phyloP scores from a whole-genome alignment of 768 basidiomycete genomes.

The Epithele typhae region DNA sequence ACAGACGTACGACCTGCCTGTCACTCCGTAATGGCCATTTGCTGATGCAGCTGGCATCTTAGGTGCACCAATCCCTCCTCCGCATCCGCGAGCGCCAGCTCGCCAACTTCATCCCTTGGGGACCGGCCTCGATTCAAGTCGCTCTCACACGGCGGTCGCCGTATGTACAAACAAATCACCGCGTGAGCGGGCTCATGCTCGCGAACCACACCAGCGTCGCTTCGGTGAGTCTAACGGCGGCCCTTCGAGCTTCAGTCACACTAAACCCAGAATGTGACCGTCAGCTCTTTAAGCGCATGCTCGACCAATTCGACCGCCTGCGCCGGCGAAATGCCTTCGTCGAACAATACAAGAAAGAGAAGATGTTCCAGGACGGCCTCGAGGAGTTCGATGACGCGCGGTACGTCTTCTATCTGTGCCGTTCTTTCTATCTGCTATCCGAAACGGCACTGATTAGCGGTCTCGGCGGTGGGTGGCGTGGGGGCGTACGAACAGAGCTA shows the following conservation, averaged over 20 bases:
- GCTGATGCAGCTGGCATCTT: neutral
- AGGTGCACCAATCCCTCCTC: slow-evolving; percentile 97
- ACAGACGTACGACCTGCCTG: slow-evolving; percentile 64
- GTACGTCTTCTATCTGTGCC: slow-evolving; percentile 34
- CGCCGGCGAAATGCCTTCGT: slow-evolving; percentile 89
- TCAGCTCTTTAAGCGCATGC: slow-evolving; percentile 92
- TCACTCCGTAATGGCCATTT: too few species aligned
- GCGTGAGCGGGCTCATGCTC: slow-evolving; percentile 97
- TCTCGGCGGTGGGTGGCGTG: too few species aligned
- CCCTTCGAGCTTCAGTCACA: too few species aligned
- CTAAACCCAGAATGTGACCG: too few species aligned
- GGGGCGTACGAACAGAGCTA: slow-evolving; percentile 77
- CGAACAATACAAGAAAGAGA: slow-evolving; percentile 97
- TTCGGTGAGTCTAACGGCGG: slow-evolving; percentile 54
- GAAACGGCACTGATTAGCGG: too few species aligned
- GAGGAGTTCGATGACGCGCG: slow-evolving; percentile 98
- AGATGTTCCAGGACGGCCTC: slow-evolving; percentile 88
- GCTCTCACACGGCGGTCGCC: slow-evolving; percentile 90
- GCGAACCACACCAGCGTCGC: slow-evolving; percentile 99
- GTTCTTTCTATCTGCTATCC: too few species aligned
- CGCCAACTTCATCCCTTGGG: slow-evolving; percentile 99
- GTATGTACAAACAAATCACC: slow-evolving; percentile 83
- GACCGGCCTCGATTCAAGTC: slow-evolving; percentile 96
- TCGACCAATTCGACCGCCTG: slow-evolving; percentile 91
- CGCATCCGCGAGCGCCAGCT: slow-evolving; percentile 95